Evolutionary conservation across 305 asterid genomes (phyloP), one percentile per base, ranked within the genome.

Genomic region (Solanum hybrid): DNA sequence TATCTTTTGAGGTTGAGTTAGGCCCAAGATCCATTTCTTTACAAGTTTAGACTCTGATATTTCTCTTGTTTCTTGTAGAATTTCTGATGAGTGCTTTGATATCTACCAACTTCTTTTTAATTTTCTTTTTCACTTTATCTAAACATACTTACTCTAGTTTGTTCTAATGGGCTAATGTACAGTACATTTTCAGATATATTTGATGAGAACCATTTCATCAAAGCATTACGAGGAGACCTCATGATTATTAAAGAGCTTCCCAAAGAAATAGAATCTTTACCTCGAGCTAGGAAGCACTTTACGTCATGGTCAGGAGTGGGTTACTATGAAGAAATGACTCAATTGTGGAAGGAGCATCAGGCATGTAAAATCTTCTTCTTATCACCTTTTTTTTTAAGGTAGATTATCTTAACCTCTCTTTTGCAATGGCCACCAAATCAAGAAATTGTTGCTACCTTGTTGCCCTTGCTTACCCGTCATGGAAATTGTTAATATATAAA

Each of bases 241-340:
- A 96, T 94, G 92, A 92, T 97, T 90, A 91, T 96, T 92, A 95
- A 93, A 91, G 98, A 94, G 93, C 96, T 97, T 92, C 99, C 99
- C 65, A 93, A 94, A 94, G 98, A 95, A 90, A 14, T 97, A 83
- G 95, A 96, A 94, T 93, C 98, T 90, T 86, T 91, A 87, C 97
- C 98, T 90, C 97, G 98, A 90, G 97, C 96, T 85, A 95, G 99
- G 94, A 97, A 97, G 93, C 99, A 97, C 93, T 97, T 97, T 90
- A 93, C 97, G 34, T 95, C 96, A 72, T 97, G 99, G 99, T 92
- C 97, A 89, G 91, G 98, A 91, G 87, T 93, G 93, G 91, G 98
- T 93, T 97, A 97, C 91, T 97, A 96, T 86, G 96, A 94, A 91
- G 98, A 96, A 89, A 94, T 94, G 96, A 92, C 89, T 7, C 94